Percentiles rank a stretch among this genome's conserved stretches.
phyloP scores from a whole-genome alignment of 2,329 filamentous ascomycete species.

The Epichloe scottii region DNA sequence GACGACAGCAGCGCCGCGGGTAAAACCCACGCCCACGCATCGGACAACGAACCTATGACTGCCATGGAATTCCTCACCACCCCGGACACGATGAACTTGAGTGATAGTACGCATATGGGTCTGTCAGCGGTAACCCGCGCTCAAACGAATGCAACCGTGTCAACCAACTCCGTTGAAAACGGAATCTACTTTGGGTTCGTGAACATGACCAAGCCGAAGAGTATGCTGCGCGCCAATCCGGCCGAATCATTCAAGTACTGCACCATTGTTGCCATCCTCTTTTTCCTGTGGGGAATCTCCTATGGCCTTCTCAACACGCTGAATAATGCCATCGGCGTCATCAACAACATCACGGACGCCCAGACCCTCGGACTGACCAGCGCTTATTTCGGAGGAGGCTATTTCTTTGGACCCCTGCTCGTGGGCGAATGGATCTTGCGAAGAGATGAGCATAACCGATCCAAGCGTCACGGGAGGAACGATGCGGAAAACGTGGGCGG shows the following conservation, averaged over 20 bases:
- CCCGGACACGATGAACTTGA: conserved; percentile 19
- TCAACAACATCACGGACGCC: conserved; percentile 47
- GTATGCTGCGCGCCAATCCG: conserved; percentile 52
- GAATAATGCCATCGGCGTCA: conserved; percentile 54
- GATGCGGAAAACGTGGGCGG: conserved; percentile 41
- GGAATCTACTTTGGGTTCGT: conserved; percentile 65
- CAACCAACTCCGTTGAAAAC: conserved; percentile 27
- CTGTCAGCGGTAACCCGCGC: conserved; percentile 6
- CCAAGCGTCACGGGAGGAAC: conserved; percentile 24
- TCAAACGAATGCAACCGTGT: conserved; percentile 20
- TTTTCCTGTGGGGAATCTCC: conserved; percentile 82
- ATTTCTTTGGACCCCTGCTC: conserved; percentile 56
- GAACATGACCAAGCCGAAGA: conserved; percentile 56
- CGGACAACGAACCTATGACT: conserved; percentile 19
- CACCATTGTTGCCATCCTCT: conserved; percentile 64
- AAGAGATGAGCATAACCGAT: conserved; percentile 48
- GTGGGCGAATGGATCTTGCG: conserved; percentile 61
- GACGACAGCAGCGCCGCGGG: not conserved
- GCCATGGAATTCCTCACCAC: conserved; percentile 36
- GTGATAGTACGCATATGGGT: conserved; percentile 7
- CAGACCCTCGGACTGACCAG: conserved; percentile 57
- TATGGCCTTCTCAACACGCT: conserved; percentile 78
- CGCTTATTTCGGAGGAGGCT: conserved; percentile 58
- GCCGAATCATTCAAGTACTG: conserved; percentile 60
- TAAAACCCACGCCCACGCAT: not conserved